Conservation (phyloP, 2,329 filamentous ascomycete species). For the Beauveria rudraprayagi region DNA sequence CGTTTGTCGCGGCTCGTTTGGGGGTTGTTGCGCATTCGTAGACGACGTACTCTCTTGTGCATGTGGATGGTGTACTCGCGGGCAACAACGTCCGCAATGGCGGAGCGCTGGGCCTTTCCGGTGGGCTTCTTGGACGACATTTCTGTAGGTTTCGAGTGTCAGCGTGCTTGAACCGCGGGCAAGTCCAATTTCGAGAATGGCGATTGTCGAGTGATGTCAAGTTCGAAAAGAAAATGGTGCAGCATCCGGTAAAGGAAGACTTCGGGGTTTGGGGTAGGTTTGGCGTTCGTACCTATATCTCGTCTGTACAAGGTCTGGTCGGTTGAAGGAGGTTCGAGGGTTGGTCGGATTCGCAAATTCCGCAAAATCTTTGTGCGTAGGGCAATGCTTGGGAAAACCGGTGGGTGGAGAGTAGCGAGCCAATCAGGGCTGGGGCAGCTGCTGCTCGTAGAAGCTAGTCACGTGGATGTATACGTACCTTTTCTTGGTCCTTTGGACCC, state of each 20-base stretch:
- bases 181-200: not conserved
- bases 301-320: slow-evolving; percentile 31
- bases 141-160: slow-evolving; percentile 19
- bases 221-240: not conserved
- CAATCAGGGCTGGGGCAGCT: slow-evolving; percentile 21
- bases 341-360: slow-evolving; percentile 27
- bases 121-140: slow-evolving; percentile 36
- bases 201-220: not conserved
- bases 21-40: not conserved
- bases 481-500: slow-evolving; percentile 1
- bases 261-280: slow-evolving; percentile 15
- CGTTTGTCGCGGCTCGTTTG: not conserved
- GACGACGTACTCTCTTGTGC: slow-evolving; percentile 68
- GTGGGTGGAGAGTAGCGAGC: slow-evolving; percentile 27
- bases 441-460: slow-evolving; percentile 8
- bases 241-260: not conserved
- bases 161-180: slow-evolving; percentile 1
- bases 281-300: slow-evolving; percentile 33
- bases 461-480: slow-evolving; percentile 19
- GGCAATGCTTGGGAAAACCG: slow-evolving; percentile 27
- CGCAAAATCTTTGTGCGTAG: slow-evolving; percentile 37
- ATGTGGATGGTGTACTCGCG: slow-evolving; percentile 99
- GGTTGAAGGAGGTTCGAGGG: slow-evolving; percentile 27
- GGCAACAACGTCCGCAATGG: slow-evolving; percentile 97
- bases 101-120: slow-evolving; percentile 60